phyloP scores from a whole-genome alignment of 2,329 filamentous ascomycete genomes.

The Tolypocladium paradoxum region DNA sequence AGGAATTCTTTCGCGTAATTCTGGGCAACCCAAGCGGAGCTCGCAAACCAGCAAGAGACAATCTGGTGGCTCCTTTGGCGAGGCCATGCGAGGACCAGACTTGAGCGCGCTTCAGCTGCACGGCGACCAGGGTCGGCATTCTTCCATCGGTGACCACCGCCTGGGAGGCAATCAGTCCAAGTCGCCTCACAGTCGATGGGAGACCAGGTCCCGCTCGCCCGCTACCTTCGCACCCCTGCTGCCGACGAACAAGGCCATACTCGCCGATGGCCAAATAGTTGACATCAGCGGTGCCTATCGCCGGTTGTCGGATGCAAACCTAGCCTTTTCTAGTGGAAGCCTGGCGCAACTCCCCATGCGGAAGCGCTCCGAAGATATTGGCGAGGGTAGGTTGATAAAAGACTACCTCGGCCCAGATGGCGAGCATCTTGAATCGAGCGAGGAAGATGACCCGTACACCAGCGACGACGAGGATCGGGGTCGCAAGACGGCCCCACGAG shows the following conservation, averaged over 20 bases:
- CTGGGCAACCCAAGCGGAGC: slow-evolving; percentile 32
- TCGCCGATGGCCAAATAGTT: slow-evolving; percentile 50
- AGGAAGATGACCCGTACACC: slow-evolving; percentile 53
- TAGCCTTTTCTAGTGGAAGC: slow-evolving; percentile 52
- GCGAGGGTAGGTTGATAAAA: slow-evolving; percentile 52
- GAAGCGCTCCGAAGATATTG: slow-evolving; percentile 33
- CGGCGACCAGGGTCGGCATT: slow-evolving; percentile 31
- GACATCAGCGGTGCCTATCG: slow-evolving; percentile 62
- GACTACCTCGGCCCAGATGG: slow-evolving; percentile 56
- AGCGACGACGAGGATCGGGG: slow-evolving; percentile 62
- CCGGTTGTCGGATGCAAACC: slow-evolving; percentile 59
- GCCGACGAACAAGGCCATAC: slow-evolving; percentile 29
- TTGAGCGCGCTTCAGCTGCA: slow-evolving; percentile 38
- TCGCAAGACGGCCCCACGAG: slow-evolving; percentile 42
- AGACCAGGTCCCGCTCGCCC: slow-evolving; percentile 26
- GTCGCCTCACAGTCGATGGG: slow-evolving; percentile 40
- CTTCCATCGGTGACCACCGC: slow-evolving; percentile 24
- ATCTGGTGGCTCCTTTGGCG: slow-evolving; percentile 32
- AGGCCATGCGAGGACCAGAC: slow-evolving; percentile 42
- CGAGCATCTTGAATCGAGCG: slow-evolving; percentile 56
- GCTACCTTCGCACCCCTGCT: slow-evolving; percentile 15
- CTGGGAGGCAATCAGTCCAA: slow-evolving; percentile 33
- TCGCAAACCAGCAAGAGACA: slow-evolving; percentile 13
- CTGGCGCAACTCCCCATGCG: slow-evolving; percentile 51
- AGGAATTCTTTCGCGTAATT: slow-evolving; percentile 42